A percentile compares a stretch with the other conserved stretches of the same genome.
Conservation (phyloP, 352 stramenopile genomes). For the Aphanomyces stellatus region DNA sequence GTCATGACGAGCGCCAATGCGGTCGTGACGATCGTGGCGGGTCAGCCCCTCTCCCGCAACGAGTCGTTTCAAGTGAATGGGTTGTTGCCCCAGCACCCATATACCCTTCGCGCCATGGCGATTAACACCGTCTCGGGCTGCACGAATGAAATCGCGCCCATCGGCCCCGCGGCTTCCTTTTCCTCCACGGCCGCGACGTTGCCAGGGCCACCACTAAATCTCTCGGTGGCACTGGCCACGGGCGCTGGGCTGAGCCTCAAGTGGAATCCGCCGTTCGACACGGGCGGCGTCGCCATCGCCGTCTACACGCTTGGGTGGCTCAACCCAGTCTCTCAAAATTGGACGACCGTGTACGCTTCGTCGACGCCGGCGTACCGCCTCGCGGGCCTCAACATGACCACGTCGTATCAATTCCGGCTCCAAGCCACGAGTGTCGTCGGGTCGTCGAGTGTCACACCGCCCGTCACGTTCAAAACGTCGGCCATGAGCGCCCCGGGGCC, state of each 20-base stretch:
- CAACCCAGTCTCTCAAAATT: conserved; percentile 19
- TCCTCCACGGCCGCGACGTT: neutral
- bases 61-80: neutral
- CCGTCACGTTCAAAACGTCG: conserved; percentile 28
- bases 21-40: conserved; percentile 25
- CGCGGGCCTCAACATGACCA: conserved; percentile 25
- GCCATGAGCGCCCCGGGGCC: conserved; percentile 40
- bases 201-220: neutral
- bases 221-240: neutral
- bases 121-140: neutral
- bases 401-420: conserved; percentile 31
- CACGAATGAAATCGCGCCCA: neutral
- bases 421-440: conserved; percentile 39
- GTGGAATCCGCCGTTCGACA: conserved; percentile 2
- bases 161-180: neutral
- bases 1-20: conserved; percentile 31
- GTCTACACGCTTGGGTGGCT: conserved; percentile 4
- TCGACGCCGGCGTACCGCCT: conserved; percentile 26
- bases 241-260: neutral
- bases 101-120: neutral
- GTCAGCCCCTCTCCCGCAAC: neutral
- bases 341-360: conserved; percentile 31
- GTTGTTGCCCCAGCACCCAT: neutral
- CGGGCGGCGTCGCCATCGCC: neutral
- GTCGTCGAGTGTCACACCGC: conserved; percentile 35